These are phyloP conservation scores for Hyaloperonospora brassicae DNA, from an alignment of 352 stramenopile species.

Conservation along the genomic window DNA sequence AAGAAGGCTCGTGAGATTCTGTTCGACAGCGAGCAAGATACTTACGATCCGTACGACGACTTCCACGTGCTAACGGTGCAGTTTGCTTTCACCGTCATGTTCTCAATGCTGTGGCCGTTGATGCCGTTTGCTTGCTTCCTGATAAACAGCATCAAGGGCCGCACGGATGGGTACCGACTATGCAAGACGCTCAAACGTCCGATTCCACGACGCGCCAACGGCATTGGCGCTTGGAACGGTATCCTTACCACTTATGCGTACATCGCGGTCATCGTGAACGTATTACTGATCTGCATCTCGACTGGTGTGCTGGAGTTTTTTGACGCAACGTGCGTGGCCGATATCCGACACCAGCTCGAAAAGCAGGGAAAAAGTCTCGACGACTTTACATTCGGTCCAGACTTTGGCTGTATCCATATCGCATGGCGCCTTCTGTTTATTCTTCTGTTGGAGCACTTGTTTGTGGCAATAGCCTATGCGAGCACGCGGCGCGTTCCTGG, in stretches of 20 bases:
- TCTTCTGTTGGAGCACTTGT: slow-evolving; percentile 46
- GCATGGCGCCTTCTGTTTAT: slow-evolving; percentile 52
- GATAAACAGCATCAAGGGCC: slow-evolving; percentile 64
- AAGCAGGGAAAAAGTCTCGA: slow-evolving; percentile 57
- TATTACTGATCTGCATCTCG: slow-evolving; percentile 64
- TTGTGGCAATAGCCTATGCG: slow-evolving; percentile 46
- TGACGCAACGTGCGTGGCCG: slow-evolving; percentile 39
- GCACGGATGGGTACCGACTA: slow-evolving; percentile 56
- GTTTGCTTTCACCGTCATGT: slow-evolving; percentile 74
- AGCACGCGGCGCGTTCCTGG: slow-evolving; percentile 42
- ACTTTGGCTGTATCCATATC: slow-evolving; percentile 58
- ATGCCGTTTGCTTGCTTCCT: slow-evolving; percentile 69
- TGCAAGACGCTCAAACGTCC: slow-evolving; percentile 66
- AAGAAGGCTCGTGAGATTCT: slow-evolving; percentile 59
- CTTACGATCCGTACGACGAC: slow-evolving; percentile 70
- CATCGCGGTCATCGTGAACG: slow-evolving; percentile 63
- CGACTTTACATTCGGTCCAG: slow-evolving; percentile 55
- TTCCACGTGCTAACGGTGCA: slow-evolving; percentile 66
- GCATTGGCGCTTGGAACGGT: slow-evolving; percentile 63
- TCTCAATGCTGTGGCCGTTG: slow-evolving; percentile 67
- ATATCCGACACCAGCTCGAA: slow-evolving; percentile 48
- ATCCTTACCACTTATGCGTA: slow-evolving; percentile 54
- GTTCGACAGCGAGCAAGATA: slow-evolving; percentile 66
- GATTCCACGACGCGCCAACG: slow-evolving; percentile 58
- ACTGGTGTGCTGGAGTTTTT: slow-evolving; percentile 69